Conservation (phyloP, 768 basidiomycete genomes). For the Termitomyces sp. region DNA sequence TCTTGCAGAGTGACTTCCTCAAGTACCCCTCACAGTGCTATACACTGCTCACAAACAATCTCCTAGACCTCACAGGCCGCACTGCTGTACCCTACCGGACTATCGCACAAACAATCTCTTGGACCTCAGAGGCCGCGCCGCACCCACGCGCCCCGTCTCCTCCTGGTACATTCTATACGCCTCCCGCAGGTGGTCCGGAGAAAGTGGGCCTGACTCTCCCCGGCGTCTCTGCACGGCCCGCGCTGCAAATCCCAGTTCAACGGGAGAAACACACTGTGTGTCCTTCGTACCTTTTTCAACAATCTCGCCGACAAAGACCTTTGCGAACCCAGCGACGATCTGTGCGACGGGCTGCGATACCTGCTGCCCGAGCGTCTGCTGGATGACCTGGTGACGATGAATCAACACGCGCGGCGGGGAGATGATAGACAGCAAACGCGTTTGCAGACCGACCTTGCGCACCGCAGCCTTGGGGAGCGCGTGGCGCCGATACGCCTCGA, state of each 20-base stretch:
- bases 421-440: no score
- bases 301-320: slow-evolving; percentile 91
- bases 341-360: slow-evolving; percentile 86
- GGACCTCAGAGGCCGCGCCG: slow-evolving; percentile 61
- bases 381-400: slow-evolving; percentile 55
- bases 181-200: slow-evolving; percentile 86
- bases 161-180: slow-evolving; percentile 81
- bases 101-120: slow-evolving; percentile 73
- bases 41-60: no score
- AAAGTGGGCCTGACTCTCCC: slow-evolving; percentile 71
- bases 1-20: no score
- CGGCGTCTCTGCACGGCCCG: slow-evolving; percentile 69
- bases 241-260: slow-evolving; percentile 33
- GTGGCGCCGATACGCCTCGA: slow-evolving; percentile 82
- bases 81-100: no score
- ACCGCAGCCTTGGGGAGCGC: slow-evolving; percentile 81
- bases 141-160: slow-evolving; percentile 77
- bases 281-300: slow-evolving; percentile 49
- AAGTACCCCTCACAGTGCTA: slow-evolving; percentile 28
- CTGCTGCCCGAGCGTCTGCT: slow-evolving; percentile 74
- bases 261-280: no score
- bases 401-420: no score
- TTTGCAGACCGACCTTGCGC: slow-evolving; percentile 41
- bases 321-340: slow-evolving; percentile 83
- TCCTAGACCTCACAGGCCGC: no score